Conservation (phyloP, 805 yeast genomes). For the Tetrapisispora phaffii region DNA sequence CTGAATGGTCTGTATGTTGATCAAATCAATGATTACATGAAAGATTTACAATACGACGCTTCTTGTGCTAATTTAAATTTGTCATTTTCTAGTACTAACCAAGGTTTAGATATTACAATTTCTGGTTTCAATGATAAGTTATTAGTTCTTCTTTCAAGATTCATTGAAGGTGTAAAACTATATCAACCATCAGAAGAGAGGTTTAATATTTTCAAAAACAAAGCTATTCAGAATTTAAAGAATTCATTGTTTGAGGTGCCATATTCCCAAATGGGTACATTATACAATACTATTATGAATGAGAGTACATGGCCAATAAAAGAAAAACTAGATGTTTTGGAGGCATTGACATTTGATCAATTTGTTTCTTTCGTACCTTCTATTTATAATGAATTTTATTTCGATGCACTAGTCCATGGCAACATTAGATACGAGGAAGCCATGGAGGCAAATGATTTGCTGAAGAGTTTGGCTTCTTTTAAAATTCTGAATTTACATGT, state of each 20-base stretch:
- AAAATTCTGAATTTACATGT: conserved; percentile 28
- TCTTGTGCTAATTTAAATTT: conserved; percentile 66
- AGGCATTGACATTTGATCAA: conserved; percentile 39
- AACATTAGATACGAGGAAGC: conserved; percentile 54
- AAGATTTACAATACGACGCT: conserved; percentile 73
- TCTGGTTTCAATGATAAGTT: conserved; percentile 82
- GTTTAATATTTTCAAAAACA: conserved; percentile 59
- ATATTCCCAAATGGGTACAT: conserved; percentile 61
- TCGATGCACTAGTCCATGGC: conserved; percentile 72
- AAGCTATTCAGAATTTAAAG: conserved; percentile 47
- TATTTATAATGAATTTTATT: conserved; percentile 48
- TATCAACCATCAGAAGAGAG: conserved; percentile 47
- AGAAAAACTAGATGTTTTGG: conserved; percentile 47
- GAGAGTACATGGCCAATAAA: conserved; percentile 59
- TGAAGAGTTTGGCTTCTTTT: conserved; percentile 38
- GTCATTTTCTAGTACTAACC: conserved; percentile 48
- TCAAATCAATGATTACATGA: conserved; percentile 60
- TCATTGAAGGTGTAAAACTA: conserved; percentile 42
- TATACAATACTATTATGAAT: conserved; percentile 54
- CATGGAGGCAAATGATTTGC: conserved; percentile 35
- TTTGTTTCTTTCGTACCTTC: conserved; percentile 42
- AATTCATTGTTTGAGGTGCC: conserved; percentile 71
- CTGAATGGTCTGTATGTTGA: conserved; percentile 56
- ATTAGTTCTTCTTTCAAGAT: conserved; percentile 47
- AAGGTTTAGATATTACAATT: conserved; percentile 59